These are phyloP conservation scores for Trichoderma oligosporum DNA, from an alignment of 2,329 filamentous ascomycete species.

Conservation along the genomic window DNA sequence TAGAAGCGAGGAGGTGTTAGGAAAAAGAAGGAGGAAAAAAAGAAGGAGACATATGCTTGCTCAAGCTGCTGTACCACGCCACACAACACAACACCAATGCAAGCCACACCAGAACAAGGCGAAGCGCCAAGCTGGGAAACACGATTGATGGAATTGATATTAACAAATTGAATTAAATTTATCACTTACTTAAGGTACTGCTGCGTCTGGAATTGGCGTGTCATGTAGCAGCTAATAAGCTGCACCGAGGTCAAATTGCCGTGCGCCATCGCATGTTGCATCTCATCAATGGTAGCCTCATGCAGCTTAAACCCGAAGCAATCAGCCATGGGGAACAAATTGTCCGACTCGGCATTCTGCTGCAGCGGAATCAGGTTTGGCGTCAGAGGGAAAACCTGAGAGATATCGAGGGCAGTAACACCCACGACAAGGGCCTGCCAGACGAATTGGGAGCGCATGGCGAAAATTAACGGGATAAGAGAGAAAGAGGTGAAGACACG, in stretches of 20 bases:
- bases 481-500: not conserved
- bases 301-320: constrained; percentile 61
- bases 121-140: not conserved
- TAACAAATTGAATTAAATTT: not conserved
- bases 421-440: constrained; percentile 25
- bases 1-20: constrained; percentile 28
- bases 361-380: constrained; percentile 35
- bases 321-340: constrained; percentile 57
- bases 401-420: constrained; percentile 5
- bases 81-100: not conserved
- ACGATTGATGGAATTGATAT: no score
- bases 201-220: constrained; percentile 58
- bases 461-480: not conserved
- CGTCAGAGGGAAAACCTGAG: constrained; percentile 19
- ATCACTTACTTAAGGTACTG: constrained; percentile 57
- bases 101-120: not conserved
- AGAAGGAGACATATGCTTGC: not conserved
- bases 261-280: constrained; percentile 56
- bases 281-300: constrained; percentile 65
- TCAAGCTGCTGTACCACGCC: not conserved
- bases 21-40: not conserved
- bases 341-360: constrained; percentile 35
- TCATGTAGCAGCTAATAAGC: constrained; percentile 59
- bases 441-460: constrained; percentile 26
- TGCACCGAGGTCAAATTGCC: constrained; percentile 55